These are phyloP conservation scores for Lupinus albus DNA, from an alignment of 306 rosid genomes.

Conservation along the genomic window DNA sequence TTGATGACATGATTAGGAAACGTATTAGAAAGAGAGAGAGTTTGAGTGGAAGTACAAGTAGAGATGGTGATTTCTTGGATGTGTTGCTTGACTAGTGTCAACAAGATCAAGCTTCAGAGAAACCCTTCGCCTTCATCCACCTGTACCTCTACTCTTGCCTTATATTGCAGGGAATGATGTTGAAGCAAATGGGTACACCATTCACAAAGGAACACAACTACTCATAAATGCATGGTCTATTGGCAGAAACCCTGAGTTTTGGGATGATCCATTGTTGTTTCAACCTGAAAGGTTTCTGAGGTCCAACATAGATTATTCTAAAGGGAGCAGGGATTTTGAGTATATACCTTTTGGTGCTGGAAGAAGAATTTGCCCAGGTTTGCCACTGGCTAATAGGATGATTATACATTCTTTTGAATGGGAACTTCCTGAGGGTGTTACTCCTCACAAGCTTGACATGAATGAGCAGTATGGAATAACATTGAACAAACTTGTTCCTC, in stretches of 20 bases:
- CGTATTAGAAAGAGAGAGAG: slow-evolving; percentile 39
- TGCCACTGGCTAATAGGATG: slow-evolving; percentile 60
- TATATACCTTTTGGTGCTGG: slow-evolving; percentile 66
- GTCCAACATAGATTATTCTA: slow-evolving; percentile 47
- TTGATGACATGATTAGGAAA: slow-evolving; percentile 45
- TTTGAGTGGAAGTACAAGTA: neutral
- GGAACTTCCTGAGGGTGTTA: slow-evolving; percentile 55
- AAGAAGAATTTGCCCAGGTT: slow-evolving; percentile 67
- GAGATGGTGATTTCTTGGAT: slow-evolving; percentile 57
- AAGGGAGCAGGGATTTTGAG: slow-evolving; percentile 59
- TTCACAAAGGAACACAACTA: slow-evolving; percentile 53
- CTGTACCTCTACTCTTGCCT: slow-evolving; percentile 64
- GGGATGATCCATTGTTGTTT: slow-evolving; percentile 50
- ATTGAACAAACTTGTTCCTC: slow-evolving; percentile 59
- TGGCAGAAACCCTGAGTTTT: slow-evolving; percentile 50
- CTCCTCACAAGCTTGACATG: slow-evolving; percentile 53
- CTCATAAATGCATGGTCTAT: slow-evolving; percentile 64
- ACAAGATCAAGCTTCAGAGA: slow-evolving; percentile 40
- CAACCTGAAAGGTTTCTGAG: slow-evolving; percentile 55
- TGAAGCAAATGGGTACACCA: slow-evolving; percentile 42
- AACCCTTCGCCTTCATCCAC: slow-evolving; percentile 63
- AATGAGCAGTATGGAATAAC: slow-evolving; percentile 61
- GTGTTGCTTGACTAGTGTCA: slow-evolving; percentile 55
- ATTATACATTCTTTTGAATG: slow-evolving; percentile 59
- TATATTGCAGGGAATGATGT: slow-evolving; percentile 51